Evolutionary conservation across 2,329 filamentous ascomycete species (phyloP), one percentile per base, ranked within the genome.

Genomic region (Emergomyces pasteurianus): DNA sequence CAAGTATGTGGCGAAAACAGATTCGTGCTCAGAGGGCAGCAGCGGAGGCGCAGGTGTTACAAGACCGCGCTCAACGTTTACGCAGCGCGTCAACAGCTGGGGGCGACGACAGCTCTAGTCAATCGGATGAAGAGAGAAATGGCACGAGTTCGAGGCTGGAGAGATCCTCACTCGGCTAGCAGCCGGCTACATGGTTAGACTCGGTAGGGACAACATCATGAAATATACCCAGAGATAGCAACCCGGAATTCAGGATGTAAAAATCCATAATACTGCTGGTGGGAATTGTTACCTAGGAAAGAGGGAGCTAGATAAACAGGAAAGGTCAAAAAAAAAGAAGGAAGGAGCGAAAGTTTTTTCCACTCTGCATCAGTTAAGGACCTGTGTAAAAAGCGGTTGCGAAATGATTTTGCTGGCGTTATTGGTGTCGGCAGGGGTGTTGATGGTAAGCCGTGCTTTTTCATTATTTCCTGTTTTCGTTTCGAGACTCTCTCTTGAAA

Each of bases 1-100:
- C 84, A 12, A 86, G 86, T 63, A 92, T 96, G 85, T 96, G 91
- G 91, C 85, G 86, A 64, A 92, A 92, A 74, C 91, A 96, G 73
- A 91, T 89, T 64, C 83, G 87, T 63, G 88, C 89, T 1, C 87
- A 92, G 70, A 82, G 82, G 65, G 88, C 87, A 6, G 83, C 83
- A 2, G 81, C 83, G 60, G 81, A 85, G 69, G 84, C 83, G 7
- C 74, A 78, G 61, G 73, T 76, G 34, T 69, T 79, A 31, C 72
- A 76, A 58, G 73, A 75, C 60, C 72, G 74, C 10, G 77, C 77
- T 2, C 70, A 76, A 63, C 73, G 74, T 61, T 68, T 77, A 43
- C 72, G 74, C 58, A 76, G 73, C 63, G 75, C 74, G 49, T 74
- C 73, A 10, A 70, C 71, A 40, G 72, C 69, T 43, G 63, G 56